These are phyloP conservation scores for Pseudopithomyces chartarum DNA, from an alignment of 2,329 filamentous ascomycete genomes.

Conservation along the genomic window DNA sequence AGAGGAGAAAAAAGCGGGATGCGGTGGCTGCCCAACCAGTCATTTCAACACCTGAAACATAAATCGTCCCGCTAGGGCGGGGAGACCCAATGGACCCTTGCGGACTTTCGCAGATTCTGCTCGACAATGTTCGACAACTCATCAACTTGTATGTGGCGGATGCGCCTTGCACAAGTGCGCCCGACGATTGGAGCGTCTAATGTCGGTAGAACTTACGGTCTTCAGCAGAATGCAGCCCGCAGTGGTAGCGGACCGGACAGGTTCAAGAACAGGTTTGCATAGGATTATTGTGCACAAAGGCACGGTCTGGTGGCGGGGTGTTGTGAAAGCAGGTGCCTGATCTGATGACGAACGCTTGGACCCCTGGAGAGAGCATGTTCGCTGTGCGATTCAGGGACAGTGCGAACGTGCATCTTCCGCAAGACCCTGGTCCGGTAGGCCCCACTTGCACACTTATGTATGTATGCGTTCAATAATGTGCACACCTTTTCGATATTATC, in stretches of 20 bases:
- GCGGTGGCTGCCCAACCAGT: conserved; percentile 40
- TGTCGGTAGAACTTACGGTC: conserved; percentile 3
- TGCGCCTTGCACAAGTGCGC: conserved; percentile 24
- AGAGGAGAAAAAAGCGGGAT: conserved; percentile 39
- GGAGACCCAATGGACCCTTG: conserved; percentile 34
- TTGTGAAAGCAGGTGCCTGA: conserved; percentile 8
- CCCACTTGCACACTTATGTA: too few relatives aligned
- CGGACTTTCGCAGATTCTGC: conserved; percentile 29
- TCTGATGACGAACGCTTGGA: conserved; percentile 21
- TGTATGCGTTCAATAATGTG: too few relatives aligned
- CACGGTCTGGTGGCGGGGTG: background rate
- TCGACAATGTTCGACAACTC: conserved; percentile 47
- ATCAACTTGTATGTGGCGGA: conserved; percentile 41
- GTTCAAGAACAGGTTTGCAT: background rate
- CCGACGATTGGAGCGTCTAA: conserved; percentile 28
- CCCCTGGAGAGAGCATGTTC: background rate
- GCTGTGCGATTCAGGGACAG: too few relatives aligned
- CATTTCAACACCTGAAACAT: conserved; percentile 41
- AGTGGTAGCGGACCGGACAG: background rate
- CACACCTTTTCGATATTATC: too few relatives aligned
- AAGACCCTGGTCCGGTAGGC: too few relatives aligned
- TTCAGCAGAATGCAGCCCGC: background rate
- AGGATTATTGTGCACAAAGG: conserved; percentile 1
- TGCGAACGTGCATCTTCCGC: background rate
- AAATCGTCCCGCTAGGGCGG: conserved; percentile 37